These are phyloP conservation scores for Tuber borchii DNA, from an alignment of 495 filamentous ascomycete species.

Conservation along the genomic window DNA sequence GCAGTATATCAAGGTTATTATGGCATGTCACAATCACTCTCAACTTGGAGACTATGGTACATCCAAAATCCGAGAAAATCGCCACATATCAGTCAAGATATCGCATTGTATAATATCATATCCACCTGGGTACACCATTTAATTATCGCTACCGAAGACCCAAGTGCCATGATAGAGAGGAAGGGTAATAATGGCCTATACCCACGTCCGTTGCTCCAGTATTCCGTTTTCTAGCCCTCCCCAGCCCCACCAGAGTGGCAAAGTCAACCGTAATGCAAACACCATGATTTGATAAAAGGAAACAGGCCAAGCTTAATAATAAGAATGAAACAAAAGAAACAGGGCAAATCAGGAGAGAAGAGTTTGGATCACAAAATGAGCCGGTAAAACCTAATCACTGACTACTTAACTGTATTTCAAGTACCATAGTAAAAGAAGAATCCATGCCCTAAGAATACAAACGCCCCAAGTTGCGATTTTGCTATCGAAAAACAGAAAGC, in stretches of 20 bases:
- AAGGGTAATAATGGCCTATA: background rate
- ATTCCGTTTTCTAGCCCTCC: background rate
- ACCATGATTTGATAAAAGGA: background rate
- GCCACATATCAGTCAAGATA: background rate
- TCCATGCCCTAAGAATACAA: slow-evolving; percentile 38
- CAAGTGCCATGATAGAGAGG: background rate
- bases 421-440: slow-evolving; percentile 16
- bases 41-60: background rate
- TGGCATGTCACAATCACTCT: background rate
- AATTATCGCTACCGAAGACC: background rate
- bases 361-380: background rate
- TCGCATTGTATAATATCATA: background rate
- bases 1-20: too few relatives aligned
- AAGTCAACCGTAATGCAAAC: background rate
- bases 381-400: background rate
- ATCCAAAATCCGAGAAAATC: background rate
- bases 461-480: slow-evolving; percentile 19
- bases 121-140: background rate
- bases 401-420: background rate
- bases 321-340: background rate
- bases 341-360: background rate
- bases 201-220: background rate
- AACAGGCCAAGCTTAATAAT: background rate
- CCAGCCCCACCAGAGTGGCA: background rate
- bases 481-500: background rate